Percentiles rank a stretch among this genome's conserved stretches.
These are phyloP conservation scores for Laguncularia racemosa DNA, from an alignment of 345 rosid genomes.

Conservation along the genomic window DNA sequence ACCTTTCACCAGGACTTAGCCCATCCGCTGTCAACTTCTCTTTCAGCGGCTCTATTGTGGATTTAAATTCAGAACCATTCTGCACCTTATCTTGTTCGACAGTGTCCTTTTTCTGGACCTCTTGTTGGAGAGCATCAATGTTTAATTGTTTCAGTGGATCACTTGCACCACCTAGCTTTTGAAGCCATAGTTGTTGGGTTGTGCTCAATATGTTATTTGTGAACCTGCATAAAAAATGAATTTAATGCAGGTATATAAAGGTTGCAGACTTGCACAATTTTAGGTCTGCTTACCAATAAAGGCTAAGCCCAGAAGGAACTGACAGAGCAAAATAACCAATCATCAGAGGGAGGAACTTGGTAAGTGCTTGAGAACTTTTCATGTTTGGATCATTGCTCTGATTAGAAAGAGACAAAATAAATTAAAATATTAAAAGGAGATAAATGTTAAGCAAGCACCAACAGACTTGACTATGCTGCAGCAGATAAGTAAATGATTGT, in stretches of 20 bases:
- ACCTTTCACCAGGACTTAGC: constrained; percentile 75
- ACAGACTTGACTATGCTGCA: background rate
- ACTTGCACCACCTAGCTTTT: constrained; percentile 75
- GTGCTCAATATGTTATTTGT: constrained; percentile 89
- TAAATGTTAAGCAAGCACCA: background rate
- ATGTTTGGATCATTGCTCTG: constrained; percentile 80
- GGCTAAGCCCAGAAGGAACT: constrained; percentile 99
- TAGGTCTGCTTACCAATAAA: constrained; percentile 68
- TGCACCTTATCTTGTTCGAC: constrained; percentile 34
- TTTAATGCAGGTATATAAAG: constrained; percentile 7
- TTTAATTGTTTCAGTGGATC: constrained; percentile 33
- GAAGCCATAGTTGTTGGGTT: constrained; percentile 92
- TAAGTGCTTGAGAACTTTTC: constrained; percentile 84
- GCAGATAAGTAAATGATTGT: too few relatives aligned
- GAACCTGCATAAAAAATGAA: constrained; percentile 44
- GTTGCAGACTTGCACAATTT: background rate
- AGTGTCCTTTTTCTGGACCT: constrained; percentile 23
- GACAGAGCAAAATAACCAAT: constrained; percentile 93
- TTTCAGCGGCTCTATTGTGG: constrained; percentile 20
- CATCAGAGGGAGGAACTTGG: constrained; percentile 78
- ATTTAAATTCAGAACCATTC: constrained; percentile 28
- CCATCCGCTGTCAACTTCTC: constrained; percentile 49
- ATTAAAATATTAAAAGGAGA: background rate
- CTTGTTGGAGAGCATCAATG: constrained; percentile 32
- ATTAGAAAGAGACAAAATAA: constrained; percentile 2